These are phyloP conservation scores for Tolypocladium ovalisporum DNA, from an alignment of 2,329 filamentous ascomycete genomes.

Conservation along the genomic window DNA sequence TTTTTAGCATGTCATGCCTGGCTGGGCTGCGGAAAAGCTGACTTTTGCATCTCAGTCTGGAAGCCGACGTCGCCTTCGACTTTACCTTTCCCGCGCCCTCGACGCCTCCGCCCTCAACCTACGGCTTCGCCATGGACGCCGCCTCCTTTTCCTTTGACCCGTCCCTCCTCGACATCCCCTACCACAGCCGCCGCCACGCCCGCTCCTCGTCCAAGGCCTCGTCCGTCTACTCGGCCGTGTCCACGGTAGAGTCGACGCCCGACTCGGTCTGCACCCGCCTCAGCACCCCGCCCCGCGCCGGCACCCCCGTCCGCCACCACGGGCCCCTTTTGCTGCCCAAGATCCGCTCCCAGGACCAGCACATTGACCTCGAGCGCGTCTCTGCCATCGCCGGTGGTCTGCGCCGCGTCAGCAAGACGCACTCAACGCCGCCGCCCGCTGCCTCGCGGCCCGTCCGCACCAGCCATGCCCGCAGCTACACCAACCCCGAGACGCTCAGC, in stretches of 20 bases:
- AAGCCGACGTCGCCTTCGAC: slow-evolving; percentile 51
- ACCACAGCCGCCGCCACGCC: slow-evolving; percentile 38
- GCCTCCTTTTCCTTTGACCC: slow-evolving; percentile 43
- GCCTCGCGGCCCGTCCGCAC: slow-evolving; percentile 23
- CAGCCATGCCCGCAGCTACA: slow-evolving; percentile 46
- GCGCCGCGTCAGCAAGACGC: slow-evolving; percentile 10
- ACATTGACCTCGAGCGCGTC: slow-evolving; percentile 37
- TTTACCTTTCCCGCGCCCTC: slow-evolving; percentile 39
- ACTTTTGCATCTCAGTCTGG: slow-evolving; percentile 43
- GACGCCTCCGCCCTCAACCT: slow-evolving; percentile 13
- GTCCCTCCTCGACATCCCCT: slow-evolving; percentile 44
- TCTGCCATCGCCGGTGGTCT: slow-evolving; percentile 2
- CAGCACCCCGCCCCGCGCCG: slow-evolving; percentile 54
- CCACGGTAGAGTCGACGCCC: slow-evolving; percentile 40
- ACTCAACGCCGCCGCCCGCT: slow-evolving; percentile 10
- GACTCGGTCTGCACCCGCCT: slow-evolving; percentile 58
- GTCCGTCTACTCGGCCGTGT: slow-evolving; percentile 52
- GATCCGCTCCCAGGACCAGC: slow-evolving; percentile 76
- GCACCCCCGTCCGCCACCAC: slow-evolving; percentile 65
- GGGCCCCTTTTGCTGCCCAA: slow-evolving; percentile 74
- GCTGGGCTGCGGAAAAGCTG: too few relatives aligned
- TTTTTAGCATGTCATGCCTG: slow-evolving; percentile 1
- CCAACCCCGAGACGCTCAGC: slow-evolving; percentile 46
- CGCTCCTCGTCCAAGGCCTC: slow-evolving; percentile 56
- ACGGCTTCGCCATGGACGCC: slow-evolving; percentile 11